phyloP scores from a whole-genome alignment of 306 rosid genomes.

The Hylodesmum podocarpum region DNA sequence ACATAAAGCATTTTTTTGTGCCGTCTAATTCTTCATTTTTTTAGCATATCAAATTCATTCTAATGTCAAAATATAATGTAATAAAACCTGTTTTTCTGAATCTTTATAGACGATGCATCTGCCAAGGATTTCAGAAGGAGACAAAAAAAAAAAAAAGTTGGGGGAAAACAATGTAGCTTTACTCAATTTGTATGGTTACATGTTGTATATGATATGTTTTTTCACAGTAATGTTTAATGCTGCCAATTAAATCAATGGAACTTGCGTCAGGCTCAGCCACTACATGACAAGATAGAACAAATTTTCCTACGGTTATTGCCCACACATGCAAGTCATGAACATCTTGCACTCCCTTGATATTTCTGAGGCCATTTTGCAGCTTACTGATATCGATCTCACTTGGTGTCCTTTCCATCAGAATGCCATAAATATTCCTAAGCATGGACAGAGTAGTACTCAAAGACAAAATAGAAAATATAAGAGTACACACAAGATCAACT shows the following conservation, averaged over 20 bases:
- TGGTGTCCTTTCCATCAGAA: slow-evolving; percentile 76
- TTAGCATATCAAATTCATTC: neutral
- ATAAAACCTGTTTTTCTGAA: neutral
- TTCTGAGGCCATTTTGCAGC: slow-evolving; percentile 59
- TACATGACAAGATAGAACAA: slow-evolving; percentile 74
- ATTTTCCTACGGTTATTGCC: slow-evolving; percentile 80
- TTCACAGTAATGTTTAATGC: slow-evolving; percentile 64
- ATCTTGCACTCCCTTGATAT: slow-evolving; percentile 68
- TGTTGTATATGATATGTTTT: slow-evolving; percentile 53
- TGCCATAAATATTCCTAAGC: slow-evolving; percentile 62
- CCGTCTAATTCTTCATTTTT: neutral
- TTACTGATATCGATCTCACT: slow-evolving; percentile 51
- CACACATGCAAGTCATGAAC: slow-evolving; percentile 84
- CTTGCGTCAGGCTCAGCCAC: slow-evolving; percentile 53
- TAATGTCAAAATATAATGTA: neutral
- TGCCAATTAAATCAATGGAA: slow-evolving; percentile 46
- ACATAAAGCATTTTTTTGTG: neutral
- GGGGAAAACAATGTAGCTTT: slow-evolving; percentile 20
- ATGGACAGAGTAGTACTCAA: slow-evolving; percentile 64
- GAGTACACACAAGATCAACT: slow-evolving; percentile 76
- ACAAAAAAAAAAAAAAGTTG: neutral
- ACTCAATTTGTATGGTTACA: slow-evolving; percentile 84
- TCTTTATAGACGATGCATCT: neutral
- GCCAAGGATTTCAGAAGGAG: neutral
- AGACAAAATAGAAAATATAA: slow-evolving; percentile 71